Evolutionary conservation across 495 filamentous ascomycete species (phyloP).

Genomic region (Penicillium riverlandense): DNA sequence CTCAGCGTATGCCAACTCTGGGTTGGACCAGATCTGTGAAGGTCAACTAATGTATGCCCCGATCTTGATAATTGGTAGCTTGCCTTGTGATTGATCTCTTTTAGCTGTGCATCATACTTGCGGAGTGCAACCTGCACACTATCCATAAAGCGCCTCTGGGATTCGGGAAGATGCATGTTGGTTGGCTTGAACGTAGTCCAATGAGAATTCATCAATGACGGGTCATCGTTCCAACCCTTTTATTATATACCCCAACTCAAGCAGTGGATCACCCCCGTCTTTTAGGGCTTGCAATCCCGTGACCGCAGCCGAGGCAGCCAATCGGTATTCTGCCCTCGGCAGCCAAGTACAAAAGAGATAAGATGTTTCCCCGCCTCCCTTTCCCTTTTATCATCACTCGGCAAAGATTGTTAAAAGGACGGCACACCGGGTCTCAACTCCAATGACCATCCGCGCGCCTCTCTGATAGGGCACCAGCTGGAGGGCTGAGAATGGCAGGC

Average conservation of each 20-base stretch:
- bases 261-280: no score
- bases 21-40: conserved; percentile 38
- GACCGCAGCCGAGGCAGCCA: conserved; percentile 20
- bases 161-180: conserved; percentile 21
- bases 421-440: no score
- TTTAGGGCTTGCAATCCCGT: no score
- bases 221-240: no score
- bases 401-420: no score
- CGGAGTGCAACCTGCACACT: conserved; percentile 21
- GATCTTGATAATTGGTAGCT: not conserved
- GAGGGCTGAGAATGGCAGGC: not conserved
- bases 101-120: conserved; percentile 27
- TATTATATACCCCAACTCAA: no score
- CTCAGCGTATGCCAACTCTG: conserved; percentile 49
- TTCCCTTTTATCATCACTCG: not conserved
- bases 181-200: not conserved
- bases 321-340: conserved; percentile 13
- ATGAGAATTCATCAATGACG: not conserved
- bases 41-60: not conserved
- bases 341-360: not conserved
- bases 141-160: conserved; percentile 18
- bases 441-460: no score
- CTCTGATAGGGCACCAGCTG: no score
- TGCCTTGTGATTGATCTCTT: conserved; percentile 42
- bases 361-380: conserved; percentile 3